A percentile compares a stretch with the other conserved stretches of the same genome.
phyloP scores from a whole-genome alignment of 176 grass and related monocot genomes.

The Calamus simplicifolius region DNA sequence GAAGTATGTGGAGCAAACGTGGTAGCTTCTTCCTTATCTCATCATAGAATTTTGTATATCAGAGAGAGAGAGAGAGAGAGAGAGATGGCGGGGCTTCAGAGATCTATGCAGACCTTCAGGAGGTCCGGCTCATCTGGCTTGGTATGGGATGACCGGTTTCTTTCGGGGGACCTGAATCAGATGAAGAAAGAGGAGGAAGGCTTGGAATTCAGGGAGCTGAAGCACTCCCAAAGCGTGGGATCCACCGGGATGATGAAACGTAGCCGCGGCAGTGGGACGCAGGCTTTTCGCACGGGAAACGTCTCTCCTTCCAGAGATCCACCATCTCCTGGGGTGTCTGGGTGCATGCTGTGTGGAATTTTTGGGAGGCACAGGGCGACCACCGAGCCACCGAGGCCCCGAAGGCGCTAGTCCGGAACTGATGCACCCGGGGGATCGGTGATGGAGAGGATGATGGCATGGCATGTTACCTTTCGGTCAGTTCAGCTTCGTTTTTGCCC shows the following conservation, averaged over 20 bases:
- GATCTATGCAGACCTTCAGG: constrained; percentile 54
- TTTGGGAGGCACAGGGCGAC: constrained; percentile 18
- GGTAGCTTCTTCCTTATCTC: too few species aligned
- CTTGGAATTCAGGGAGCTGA: constrained; percentile 28
- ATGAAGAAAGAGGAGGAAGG: constrained; percentile 18
- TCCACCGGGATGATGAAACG: constrained; percentile 6
- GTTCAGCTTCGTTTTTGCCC: neutral
- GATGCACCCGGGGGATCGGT: neutral
- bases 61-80: constrained; percentile 7
- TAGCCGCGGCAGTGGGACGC: neutral
- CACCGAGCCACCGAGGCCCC: constrained; percentile 9
- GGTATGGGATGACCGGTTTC: constrained; percentile 56
- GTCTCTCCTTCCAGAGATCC: constrained; percentile 28
- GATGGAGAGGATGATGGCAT: neutral
- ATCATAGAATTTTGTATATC: too few species aligned
- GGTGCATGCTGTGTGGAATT: constrained; percentile 47
- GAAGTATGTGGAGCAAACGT: too few species aligned
- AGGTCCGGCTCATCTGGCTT: constrained; percentile 62
- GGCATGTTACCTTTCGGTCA: neutral
- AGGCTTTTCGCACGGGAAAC: constrained; percentile 14
- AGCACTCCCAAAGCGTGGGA: constrained; percentile 39
- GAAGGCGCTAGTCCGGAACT: neutral
- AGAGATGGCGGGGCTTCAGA: constrained; percentile 42
- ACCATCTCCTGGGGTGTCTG: constrained; percentile 36
- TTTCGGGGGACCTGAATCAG: constrained; percentile 7